A percentile compares a stretch with the other conserved stretches of the same genome.
Evolutionary conservation across 306 rosid species (phyloP).

Genomic region (Malus orientalis): DNA sequence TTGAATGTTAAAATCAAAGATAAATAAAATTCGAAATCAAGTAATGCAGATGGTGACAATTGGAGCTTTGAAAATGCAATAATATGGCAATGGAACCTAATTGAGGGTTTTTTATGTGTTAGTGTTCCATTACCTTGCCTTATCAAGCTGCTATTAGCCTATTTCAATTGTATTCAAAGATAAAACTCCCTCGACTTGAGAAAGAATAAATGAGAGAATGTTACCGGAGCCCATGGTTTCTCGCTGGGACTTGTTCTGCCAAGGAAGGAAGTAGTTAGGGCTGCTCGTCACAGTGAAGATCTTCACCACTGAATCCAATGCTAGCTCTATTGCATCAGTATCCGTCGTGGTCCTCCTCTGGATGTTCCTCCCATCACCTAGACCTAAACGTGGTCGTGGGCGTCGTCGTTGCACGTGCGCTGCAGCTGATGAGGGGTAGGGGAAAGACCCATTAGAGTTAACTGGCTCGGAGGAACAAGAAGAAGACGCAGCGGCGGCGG

Average conservation of each 20-base stretch:
- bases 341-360: background rate
- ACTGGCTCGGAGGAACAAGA: background rate
- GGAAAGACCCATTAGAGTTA: background rate
- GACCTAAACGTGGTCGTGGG: background rate
- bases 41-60: background rate
- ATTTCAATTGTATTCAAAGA: background rate
- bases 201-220: background rate
- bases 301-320: conserved; percentile 84
- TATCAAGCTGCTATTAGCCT: background rate
- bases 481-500: background rate
- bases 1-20: background rate
- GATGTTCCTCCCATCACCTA: background rate
- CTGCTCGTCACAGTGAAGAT: conserved; percentile 75
- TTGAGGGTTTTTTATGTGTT: background rate
- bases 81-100: background rate
- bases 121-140: background rate
- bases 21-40: too few species aligned
- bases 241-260: conserved; percentile 95
- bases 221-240: conserved; percentile 86
- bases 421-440: background rate
- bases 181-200: background rate
- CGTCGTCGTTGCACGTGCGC: background rate
- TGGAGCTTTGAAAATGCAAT: background rate
- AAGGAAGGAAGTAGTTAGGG: conserved; percentile 79
- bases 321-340: conserved; percentile 47